Conservation (phyloP, 176 grass and related monocot genomes). For the Thalia dealbata region DNA sequence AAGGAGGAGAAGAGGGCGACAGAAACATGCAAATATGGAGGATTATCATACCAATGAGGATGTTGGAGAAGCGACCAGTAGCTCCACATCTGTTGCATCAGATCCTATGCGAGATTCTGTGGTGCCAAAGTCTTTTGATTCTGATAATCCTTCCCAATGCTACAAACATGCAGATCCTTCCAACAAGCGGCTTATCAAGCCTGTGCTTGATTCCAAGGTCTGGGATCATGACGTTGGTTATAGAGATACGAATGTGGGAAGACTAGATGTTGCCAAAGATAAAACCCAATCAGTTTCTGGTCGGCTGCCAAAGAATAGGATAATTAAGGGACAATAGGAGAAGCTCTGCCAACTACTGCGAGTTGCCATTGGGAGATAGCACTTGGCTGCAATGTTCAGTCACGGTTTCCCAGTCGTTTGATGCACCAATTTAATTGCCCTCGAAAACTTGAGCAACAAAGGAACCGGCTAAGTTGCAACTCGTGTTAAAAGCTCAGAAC, state of each 20-base stretch:
- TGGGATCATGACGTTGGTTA: constrained; percentile 99
- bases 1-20: constrained; percentile 62
- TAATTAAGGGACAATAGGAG: constrained; percentile 79
- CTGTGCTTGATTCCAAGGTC: constrained; percentile 73
- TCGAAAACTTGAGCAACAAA: constrained; percentile 77
- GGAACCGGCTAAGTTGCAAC: constrained; percentile 61
- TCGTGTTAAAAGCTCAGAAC: constrained; percentile 86
- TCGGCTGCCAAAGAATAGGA: constrained; percentile 84
- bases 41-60: constrained; percentile 31
- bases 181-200: constrained; percentile 83
- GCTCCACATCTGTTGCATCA: constrained; percentile 48
- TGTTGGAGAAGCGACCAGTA: constrained; percentile 46
- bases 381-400: constrained; percentile 63
- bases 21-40: constrained; percentile 34
- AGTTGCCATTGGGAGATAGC: constrained; percentile 77
- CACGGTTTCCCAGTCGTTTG: constrained; percentile 80
- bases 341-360: constrained; percentile 51
- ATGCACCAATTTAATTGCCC: constrained; percentile 51
- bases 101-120: constrained; percentile 84
- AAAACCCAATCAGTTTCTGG: constrained; percentile 79
- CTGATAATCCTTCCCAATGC: constrained; percentile 65
- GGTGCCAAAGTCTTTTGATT: constrained; percentile 83
- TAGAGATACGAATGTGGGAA: constrained; percentile 74
- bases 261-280: constrained; percentile 64
- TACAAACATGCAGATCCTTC: constrained; percentile 76